Evolutionary conservation across 2,329 filamentous ascomycete species (phyloP).

Genomic region (Trichoderma koningiopsis): DNA sequence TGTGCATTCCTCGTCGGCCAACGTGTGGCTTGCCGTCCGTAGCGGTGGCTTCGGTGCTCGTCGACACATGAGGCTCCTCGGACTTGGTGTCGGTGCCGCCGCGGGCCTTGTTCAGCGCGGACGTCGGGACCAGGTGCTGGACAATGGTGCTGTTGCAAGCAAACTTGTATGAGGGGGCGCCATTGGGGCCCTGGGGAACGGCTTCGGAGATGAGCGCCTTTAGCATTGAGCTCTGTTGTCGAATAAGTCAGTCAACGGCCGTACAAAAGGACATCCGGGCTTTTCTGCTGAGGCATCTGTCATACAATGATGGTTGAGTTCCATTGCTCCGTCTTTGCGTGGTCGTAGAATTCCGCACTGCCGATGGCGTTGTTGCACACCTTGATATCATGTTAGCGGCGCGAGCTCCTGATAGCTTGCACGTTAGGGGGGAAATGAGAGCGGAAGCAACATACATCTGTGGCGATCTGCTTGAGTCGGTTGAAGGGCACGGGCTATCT

Average conservation of each 20-base stretch:
- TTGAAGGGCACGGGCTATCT: conserved; percentile 72
- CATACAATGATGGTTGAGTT: conserved; percentile 90
- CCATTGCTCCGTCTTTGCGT: conserved; percentile 82
- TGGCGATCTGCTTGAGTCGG: conserved; percentile 81
- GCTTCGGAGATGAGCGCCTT: conserved; percentile 77
- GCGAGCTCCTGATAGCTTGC: neutral
- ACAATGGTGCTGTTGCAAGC: conserved; percentile 98
- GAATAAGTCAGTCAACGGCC: conserved; percentile 26
- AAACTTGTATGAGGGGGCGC: conserved; percentile 78
- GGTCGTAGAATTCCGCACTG: conserved; percentile 78
- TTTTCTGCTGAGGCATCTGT: conserved; percentile 12
- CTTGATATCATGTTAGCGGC: conserved; percentile 47
- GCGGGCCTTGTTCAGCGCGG: conserved; percentile 62
- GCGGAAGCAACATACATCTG: conserved; percentile 62
- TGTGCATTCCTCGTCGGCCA: conserved; percentile 88
- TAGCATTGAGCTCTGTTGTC: conserved; percentile 69
- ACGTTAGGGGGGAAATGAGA: neutral
- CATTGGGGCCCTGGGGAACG: conserved; percentile 55
- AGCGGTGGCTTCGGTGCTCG: conserved; percentile 56
- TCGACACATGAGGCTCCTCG: conserved; percentile 57
- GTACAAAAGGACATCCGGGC: conserved; percentile 19
- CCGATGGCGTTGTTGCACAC: conserved; percentile 81
- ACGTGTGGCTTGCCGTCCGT: conserved; percentile 70
- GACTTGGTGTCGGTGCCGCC: conserved; percentile 51
- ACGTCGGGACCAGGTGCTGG: conserved; percentile 78